phyloP scores from a whole-genome alignment of 768 basidiomycete species.

The Mrakia frigida region DNA sequence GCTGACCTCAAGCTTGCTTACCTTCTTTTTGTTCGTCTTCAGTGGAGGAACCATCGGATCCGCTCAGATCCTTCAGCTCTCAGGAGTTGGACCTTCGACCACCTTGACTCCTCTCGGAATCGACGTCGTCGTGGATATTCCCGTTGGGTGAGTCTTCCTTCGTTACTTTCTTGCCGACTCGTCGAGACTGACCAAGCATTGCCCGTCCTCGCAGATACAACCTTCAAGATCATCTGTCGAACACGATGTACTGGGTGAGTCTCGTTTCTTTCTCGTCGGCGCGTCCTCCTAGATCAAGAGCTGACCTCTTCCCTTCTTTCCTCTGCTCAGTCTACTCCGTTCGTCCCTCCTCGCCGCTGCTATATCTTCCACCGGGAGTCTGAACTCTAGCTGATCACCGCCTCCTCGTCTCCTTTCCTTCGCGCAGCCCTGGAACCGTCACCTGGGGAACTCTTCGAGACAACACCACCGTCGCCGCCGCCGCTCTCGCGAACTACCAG shows the following conservation, averaged over 20 bases:
- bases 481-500: slow-evolving; percentile 16
- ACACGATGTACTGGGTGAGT: slow-evolving; percentile 31
- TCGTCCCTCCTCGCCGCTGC: background rate
- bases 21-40: background rate
- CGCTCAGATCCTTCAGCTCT: slow-evolving; percentile 56
- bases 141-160: slow-evolving; percentile 51
- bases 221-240: slow-evolving; percentile 44
- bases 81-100: slow-evolving; percentile 58
- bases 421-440: background rate
- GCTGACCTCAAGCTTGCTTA: background rate
- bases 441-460: slow-evolving; percentile 32
- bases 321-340: background rate
- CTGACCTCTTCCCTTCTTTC: background rate
- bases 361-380: too few species aligned
- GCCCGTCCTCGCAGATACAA: slow-evolving; percentile 44
- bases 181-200: background rate
- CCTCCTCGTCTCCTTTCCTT: background rate
- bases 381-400: background rate
- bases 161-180: background rate
- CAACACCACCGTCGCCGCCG: background rate
- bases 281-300: background rate
- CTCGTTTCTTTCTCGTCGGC: background rate
- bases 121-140: slow-evolving; percentile 50
- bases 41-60: slow-evolving; percentile 52
- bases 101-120: slow-evolving; percentile 52